Evolutionary conservation across 225 moss, liverwort and hornwort species (phyloP).

Genomic region (Rhytidiadelphus loreus): DNA sequence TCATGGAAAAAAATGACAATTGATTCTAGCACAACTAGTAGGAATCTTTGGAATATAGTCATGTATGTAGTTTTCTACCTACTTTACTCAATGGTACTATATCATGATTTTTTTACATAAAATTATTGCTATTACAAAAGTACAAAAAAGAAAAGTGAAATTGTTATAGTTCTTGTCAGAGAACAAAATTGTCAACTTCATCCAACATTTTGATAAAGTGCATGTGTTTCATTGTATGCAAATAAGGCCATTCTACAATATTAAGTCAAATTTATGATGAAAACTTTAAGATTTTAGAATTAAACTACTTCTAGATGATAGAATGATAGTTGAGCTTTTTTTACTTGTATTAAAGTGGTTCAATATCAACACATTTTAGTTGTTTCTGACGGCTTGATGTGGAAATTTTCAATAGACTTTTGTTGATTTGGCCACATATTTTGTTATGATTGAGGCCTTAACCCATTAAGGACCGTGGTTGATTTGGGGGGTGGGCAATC

Average conservation of each 20-base stretch:
- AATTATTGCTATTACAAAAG: not conserved
- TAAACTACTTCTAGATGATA: too few relatives aligned
- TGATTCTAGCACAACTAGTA: not conserved
- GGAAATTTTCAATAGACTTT: not conserved
- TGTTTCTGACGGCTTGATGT: not conserved
- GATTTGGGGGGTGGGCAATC: too few relatives aligned
- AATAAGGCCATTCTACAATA: too few relatives aligned
- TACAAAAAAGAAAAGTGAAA: not conserved
- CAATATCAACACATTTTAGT: not conserved
- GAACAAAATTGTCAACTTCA: too few relatives aligned
- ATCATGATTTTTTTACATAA: not conserved
- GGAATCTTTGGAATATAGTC: not conserved
- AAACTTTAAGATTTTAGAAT: too few relatives aligned
- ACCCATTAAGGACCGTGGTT: too few relatives aligned
- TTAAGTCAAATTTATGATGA: too few relatives aligned
- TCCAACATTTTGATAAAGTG: too few relatives aligned
- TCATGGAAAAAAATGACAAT: not conserved
- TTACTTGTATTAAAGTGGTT: not conserved
- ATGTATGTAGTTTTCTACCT: not conserved
- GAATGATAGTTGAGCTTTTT: not conserved
- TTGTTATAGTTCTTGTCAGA: too few relatives aligned
- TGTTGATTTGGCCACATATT: not conserved
- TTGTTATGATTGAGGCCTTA: not conserved
- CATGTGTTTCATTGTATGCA: too few relatives aligned
- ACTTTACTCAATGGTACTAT: not conserved